These are phyloP conservation scores for Senna tora DNA, from an alignment of 306 rosid species.

Conservation along the genomic window DNA sequence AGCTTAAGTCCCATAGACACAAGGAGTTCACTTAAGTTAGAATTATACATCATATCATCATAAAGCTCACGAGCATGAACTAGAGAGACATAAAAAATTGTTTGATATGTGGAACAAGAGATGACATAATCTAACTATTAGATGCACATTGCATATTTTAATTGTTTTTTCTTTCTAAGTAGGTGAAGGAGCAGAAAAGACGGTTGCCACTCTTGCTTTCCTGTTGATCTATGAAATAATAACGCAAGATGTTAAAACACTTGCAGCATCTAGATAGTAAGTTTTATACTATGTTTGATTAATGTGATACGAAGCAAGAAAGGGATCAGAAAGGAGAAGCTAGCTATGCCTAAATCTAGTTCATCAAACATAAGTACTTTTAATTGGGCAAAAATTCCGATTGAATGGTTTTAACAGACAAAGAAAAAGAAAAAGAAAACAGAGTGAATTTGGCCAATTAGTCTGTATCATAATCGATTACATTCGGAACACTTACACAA, in stretches of 20 bases:
- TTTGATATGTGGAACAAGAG: no score
- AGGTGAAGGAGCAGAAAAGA: background rate
- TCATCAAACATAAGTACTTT: slow-evolving; percentile 1
- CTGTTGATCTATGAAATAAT: background rate
- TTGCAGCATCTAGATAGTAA: slow-evolving; percentile 13
- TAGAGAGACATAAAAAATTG: slow-evolving; percentile 4
- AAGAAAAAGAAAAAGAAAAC: background rate
- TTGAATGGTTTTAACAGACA: background rate
- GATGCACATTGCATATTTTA: slow-evolving; percentile 24
- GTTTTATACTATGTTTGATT: slow-evolving; percentile 17
- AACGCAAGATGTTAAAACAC: background rate
- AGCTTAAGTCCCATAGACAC: background rate
- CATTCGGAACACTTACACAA: slow-evolving; percentile 62
- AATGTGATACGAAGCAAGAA: background rate
- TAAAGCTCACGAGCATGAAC: slow-evolving; percentile 26
- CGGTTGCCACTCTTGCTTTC: background rate
- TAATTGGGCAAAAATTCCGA: slow-evolving; percentile 26
- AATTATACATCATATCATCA: slow-evolving; percentile 18
- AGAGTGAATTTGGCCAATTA: slow-evolving; percentile 27
- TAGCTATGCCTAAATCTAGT: background rate
- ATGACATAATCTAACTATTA: slow-evolving; percentile 5
- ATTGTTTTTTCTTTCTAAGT: slow-evolving; percentile 11
- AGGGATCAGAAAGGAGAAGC: slow-evolving; percentile 20
- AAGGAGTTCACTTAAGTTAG: slow-evolving; percentile 1
- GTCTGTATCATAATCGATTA: slow-evolving; percentile 29